A percentile compares a stretch with the other conserved stretches of the same genome.
Evolutionary conservation across 768 basidiomycete genomes (phyloP).

Genomic region (Russula abietina): DNA sequence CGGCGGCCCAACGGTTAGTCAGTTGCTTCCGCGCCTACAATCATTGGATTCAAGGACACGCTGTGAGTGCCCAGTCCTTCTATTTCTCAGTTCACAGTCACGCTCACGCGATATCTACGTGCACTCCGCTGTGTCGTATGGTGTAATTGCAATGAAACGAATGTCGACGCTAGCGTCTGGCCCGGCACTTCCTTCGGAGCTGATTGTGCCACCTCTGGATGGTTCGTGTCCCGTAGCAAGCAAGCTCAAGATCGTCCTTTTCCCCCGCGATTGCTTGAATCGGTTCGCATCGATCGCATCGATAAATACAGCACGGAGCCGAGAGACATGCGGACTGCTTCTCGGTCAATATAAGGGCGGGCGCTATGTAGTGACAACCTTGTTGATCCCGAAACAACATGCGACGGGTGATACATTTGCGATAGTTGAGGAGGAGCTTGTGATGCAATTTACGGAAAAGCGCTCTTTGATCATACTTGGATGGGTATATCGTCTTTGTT

Average conservation of each 20-base stretch:
- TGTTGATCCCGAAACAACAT: constrained; percentile 82
- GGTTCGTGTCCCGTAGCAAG: constrained; percentile 32
- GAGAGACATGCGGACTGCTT: constrained; percentile 82
- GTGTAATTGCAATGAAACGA: too few species aligned
- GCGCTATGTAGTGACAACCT: constrained; percentile 64
- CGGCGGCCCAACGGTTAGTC: constrained; percentile 48
- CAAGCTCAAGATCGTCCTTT: constrained; percentile 54
- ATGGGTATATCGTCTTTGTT: constrained; percentile 57
- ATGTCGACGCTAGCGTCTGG: too few species aligned
- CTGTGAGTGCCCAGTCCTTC: constrained; percentile 8
- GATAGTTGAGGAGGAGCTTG: constrained; percentile 86
- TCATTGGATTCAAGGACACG: constrained; percentile 71
- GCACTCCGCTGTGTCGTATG: too few species aligned
- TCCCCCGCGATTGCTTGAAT: constrained; percentile 66
- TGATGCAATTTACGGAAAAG: constrained; percentile 78
- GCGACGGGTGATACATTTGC: constrained; percentile 85
- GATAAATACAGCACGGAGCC: constrained; percentile 71
- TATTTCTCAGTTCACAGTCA: not conserved
- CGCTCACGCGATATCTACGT: constrained; percentile 13
- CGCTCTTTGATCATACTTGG: constrained; percentile 79
- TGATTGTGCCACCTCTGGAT: not conserved
- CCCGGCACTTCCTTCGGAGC: too few species aligned
- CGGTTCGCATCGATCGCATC: constrained; percentile 73
- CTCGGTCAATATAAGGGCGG: constrained; percentile 57
- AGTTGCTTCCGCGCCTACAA: constrained; percentile 86